Evolutionary conservation across 1,284 basidiomycete species (phyloP).

Genomic region (Boletellus deceptivus): DNA sequence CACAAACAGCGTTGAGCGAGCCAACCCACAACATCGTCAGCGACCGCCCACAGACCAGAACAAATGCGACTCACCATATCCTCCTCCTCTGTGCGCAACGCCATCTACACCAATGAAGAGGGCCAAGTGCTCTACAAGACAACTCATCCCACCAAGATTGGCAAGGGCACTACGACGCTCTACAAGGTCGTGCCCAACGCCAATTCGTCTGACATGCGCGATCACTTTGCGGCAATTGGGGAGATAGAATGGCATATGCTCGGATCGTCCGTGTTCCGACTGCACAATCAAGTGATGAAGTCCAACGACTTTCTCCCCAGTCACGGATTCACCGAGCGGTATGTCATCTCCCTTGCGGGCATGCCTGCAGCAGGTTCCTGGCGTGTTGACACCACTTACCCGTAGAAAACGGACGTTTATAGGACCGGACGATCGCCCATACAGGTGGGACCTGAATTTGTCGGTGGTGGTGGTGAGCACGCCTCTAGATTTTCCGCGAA

Average conservation of each 20-base stretch:
- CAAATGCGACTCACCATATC: conserved; percentile 17
- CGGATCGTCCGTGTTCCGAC: conserved; percentile 17
- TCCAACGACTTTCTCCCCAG: conserved; percentile 14
- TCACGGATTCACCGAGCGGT: conserved; percentile 19
- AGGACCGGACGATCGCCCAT: conserved; percentile 15
- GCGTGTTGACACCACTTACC: neutral
- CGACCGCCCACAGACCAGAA: too few species aligned
- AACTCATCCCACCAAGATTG: conserved; percentile 9
- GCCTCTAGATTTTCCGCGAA: neutral
- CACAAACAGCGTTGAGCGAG: too few species aligned
- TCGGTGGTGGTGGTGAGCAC: conserved; percentile 11
- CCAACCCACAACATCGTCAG: too few species aligned
- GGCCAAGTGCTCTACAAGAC: conserved; percentile 23
- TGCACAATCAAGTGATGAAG: conserved; percentile 11
- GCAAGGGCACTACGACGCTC: conserved; percentile 14
- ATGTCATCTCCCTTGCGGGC: neutral
- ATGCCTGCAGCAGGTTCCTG: too few species aligned
- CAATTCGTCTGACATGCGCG: conserved; percentile 20
- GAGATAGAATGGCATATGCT: conserved; percentile 24
- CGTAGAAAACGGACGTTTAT: conserved; percentile 18
- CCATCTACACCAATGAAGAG: conserved; percentile 14
- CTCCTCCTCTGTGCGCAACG: conserved; percentile 12
- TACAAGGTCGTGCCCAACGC: conserved; percentile 17
- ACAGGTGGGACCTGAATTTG: conserved; percentile 16
- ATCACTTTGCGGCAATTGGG: conserved; percentile 17